A percentile compares a stretch with the other conserved stretches of the same genome.
Evolutionary conservation across 306 rosid genomes (phyloP).

Genomic region (Cucurbita argyrosperma): DNA sequence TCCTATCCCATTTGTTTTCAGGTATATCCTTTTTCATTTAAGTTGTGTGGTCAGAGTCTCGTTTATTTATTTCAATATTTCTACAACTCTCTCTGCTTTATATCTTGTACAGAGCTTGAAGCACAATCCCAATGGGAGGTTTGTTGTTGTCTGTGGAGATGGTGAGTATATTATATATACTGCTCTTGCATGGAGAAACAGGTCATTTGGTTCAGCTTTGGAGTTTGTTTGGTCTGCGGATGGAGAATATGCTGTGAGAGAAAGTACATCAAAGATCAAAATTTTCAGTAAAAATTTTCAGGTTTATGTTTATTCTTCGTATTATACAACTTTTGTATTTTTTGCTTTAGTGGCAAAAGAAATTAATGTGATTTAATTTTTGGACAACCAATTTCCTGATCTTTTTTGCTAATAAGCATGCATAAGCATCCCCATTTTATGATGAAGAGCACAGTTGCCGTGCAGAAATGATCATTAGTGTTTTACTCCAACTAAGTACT

Average conservation of each 20-base stretch:
- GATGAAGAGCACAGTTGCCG: not conserved
- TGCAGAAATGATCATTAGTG: not conserved
- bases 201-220: constrained; percentile 96
- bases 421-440: not conserved
- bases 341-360: not conserved
- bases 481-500: not conserved
- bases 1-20: not conserved
- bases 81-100: not conserved
- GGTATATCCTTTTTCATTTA: not conserved
- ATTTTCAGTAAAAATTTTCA: constrained; percentile 86
- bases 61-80: not conserved
- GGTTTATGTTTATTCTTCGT: constrained; percentile 30
- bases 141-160: constrained; percentile 98
- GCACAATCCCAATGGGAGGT: constrained; percentile 99
- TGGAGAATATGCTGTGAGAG: constrained; percentile 92
- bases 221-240: constrained; percentile 94
- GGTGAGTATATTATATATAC: constrained; percentile 96
- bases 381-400: not conserved
- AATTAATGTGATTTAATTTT: not conserved
- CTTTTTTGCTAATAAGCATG: not conserved
- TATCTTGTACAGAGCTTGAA: constrained; percentile 52
- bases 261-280: constrained; percentile 92
- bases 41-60: not conserved
- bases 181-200: constrained; percentile 97
- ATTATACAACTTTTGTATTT: not conserved